Conservation (phyloP, 305 asterid species). For the Lippia alba region DNA sequence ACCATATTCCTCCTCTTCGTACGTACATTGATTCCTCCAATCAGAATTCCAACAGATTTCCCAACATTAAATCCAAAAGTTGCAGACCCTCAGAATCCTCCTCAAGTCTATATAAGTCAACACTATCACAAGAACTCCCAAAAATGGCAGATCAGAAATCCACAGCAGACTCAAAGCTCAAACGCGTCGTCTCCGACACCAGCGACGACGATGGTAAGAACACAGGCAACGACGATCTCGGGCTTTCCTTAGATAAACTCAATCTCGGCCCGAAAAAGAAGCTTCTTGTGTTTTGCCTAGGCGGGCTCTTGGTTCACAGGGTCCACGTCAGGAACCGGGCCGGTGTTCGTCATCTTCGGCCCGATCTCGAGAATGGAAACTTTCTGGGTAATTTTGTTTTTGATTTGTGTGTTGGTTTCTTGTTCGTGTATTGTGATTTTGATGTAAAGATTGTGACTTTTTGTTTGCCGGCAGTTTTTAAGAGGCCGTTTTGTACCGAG, state of each 20-base stretch:
- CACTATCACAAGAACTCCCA: neutral
- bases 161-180: slow-evolving; percentile 32
- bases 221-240: slow-evolving; percentile 36
- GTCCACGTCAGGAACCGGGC: slow-evolving; percentile 35
- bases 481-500: slow-evolving; percentile 68
- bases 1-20: neutral
- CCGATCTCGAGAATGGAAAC: slow-evolving; percentile 51
- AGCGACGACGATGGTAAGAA: slow-evolving; percentile 38
- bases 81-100: neutral
- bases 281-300: slow-evolving; percentile 58
- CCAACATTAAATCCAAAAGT: neutral
- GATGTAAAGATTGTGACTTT: neutral
- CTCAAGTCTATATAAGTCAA: slow-evolving; percentile 27
- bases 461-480: slow-evolving; percentile 51
- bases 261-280: slow-evolving; percentile 62
- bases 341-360: slow-evolving; percentile 39
- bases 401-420: neutral
- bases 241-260: slow-evolving; percentile 53
- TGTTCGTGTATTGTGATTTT: too few species aligned
- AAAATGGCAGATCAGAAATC: slow-evolving; percentile 35
- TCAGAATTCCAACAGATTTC: slow-evolving; percentile 18
- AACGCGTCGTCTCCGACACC: slow-evolving; percentile 25
- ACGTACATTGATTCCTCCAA: neutral
- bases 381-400: slow-evolving; percentile 43
- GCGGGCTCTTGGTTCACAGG: slow-evolving; percentile 57